These are phyloP conservation scores for Eleusine indica DNA, from an alignment of 176 grass and related monocot genomes.

Conservation along the genomic window DNA sequence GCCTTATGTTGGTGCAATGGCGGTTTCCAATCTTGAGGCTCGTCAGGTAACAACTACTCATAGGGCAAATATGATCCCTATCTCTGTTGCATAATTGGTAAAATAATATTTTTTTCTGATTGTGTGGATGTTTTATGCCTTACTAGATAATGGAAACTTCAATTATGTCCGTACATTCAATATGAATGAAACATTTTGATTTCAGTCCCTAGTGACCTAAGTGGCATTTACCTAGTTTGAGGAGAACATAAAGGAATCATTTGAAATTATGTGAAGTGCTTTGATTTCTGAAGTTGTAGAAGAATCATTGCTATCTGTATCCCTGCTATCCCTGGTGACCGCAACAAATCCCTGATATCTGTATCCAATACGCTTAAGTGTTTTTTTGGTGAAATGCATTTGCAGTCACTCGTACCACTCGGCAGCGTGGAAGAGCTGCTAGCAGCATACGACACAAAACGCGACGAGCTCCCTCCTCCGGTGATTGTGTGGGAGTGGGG, in stretches of 20 bases:
- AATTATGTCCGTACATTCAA: background rate
- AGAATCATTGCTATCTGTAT: background rate
- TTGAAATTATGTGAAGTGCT: background rate
- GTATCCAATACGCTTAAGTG: constrained; percentile 1
- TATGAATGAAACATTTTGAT: background rate
- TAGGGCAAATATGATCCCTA: constrained; percentile 17
- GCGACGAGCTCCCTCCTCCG: constrained; percentile 77
- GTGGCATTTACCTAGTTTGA: background rate
- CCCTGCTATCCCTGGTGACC: too few relatives aligned
- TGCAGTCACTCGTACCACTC: constrained; percentile 90
- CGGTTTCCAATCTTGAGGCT: constrained; percentile 97
- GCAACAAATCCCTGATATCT: background rate
- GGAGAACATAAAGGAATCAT: background rate
- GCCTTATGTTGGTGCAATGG: constrained; percentile 97
- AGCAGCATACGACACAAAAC: constrained; percentile 86
- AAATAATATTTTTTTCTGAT: background rate
- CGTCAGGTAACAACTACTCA: constrained; percentile 78
- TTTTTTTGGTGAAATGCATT: constrained; percentile 24
- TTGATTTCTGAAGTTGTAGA: background rate
- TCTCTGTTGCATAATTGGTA: background rate
- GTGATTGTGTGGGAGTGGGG: constrained; percentile 97
- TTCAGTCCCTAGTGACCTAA: background rate
- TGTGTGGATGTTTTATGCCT: background rate
- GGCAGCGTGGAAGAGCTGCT: constrained; percentile 96
- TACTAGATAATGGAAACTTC: constrained; percentile 5